phyloP scores from a whole-genome alignment of 129 eudicot species.

The Centaurea solstitialis region DNA sequence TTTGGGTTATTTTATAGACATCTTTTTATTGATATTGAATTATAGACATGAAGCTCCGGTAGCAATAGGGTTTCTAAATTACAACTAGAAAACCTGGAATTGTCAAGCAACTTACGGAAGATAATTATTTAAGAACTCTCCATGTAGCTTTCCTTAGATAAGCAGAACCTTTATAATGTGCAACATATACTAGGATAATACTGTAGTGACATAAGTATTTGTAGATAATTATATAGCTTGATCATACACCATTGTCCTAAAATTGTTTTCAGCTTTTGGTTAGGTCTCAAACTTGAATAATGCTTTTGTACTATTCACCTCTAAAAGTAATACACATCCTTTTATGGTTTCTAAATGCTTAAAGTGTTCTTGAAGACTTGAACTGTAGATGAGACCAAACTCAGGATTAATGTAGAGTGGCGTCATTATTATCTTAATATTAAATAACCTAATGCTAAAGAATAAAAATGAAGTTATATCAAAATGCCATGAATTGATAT shows the following conservation, averaged over 20 bases:
- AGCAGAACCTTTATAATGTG: neutral
- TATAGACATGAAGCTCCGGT: neutral
- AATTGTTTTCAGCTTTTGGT: neutral
- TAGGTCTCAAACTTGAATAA: neutral
- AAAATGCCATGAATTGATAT: neutral
- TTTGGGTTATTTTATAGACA: neutral
- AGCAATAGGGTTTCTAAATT: neutral
- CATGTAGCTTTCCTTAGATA: neutral
- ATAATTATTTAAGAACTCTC: neutral
- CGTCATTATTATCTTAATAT: neutral
- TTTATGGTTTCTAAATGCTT: constrained; percentile 1
- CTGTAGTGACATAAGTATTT: neutral
- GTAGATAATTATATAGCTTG: constrained; percentile 1
- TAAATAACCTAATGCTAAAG: neutral
- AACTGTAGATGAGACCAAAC: neutral
- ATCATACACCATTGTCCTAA: constrained; percentile 10
- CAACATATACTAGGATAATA: neutral
- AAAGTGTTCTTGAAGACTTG: neutral
- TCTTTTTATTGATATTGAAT: neutral
- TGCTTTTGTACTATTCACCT: neutral
- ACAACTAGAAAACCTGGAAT: neutral
- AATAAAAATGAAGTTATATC: neutral
- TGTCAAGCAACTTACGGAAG: neutral
- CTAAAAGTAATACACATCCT: neutral
- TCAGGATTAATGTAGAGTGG: constrained; percentile 1